A percentile compares a stretch with the other conserved stretches of the same genome.
Evolutionary conservation across 2,329 filamentous ascomycete species (phyloP).

Genomic region (Fusarium robinianum): DNA sequence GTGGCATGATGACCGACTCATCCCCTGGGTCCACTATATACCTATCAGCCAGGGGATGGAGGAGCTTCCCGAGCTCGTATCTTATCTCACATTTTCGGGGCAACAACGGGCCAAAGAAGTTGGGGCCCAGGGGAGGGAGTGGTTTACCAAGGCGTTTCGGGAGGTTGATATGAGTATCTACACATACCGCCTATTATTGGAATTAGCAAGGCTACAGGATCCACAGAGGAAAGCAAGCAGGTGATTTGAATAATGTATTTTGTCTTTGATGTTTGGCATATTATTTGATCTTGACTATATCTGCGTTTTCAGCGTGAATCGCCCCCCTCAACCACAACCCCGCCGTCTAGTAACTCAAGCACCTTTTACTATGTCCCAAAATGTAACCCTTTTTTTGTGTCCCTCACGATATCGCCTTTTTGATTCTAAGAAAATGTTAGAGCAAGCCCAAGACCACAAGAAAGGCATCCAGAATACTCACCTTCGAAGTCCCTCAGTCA

Average conservation of each 20-base stretch:
- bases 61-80: conserved; percentile 57
- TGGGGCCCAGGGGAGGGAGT: conserved; percentile 57
- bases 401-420: conserved; percentile 12
- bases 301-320: no score
- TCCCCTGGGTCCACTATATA: conserved; percentile 62
- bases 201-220: conserved; percentile 53
- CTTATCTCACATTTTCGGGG: conserved; percentile 54
- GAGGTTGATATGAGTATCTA: conserved; percentile 64
- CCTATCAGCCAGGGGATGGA: conserved; percentile 55
- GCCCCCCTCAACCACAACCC: no score
- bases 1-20: conserved; percentile 61
- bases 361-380: no score
- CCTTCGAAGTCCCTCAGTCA: conserved; percentile 46
- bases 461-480: conserved; percentile 17
- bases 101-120: conserved; percentile 53
- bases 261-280: no score
- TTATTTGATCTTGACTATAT: no score
- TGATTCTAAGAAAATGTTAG: conserved; percentile 24
- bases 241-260: no score
- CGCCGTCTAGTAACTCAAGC: no score
- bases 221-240: conserved; percentile 22
- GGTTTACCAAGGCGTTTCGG: conserved; percentile 58
- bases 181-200: conserved; percentile 64
- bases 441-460: neutral
- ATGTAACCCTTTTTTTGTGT: no score